Evolutionary conservation across 768 basidiomycete species (phyloP), one percentile per base, ranked within the genome.

Genomic region (Gymnopilus dilepis): DNA sequence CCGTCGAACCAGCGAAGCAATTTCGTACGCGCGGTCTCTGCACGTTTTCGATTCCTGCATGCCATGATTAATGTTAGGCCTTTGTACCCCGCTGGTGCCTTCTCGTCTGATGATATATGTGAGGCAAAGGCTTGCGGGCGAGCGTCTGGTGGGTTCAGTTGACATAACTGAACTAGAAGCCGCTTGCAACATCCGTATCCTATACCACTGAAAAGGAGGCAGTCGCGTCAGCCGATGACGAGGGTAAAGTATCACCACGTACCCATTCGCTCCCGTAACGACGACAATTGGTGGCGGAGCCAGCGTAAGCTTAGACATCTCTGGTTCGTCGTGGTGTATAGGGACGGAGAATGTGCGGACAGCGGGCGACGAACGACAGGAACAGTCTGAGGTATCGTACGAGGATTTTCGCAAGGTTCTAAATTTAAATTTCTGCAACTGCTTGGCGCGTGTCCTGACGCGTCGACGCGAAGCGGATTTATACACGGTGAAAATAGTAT

Each of bases 151-250:
- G 85, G 84, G 59, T 69, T 70, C 13, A 71, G 68, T 41, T 78
- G 77, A n/a, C 84, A 84, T 17, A 94, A 77, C 67, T 93, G 88
- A 65, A 80, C 74, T 45, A 95, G 80, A 6, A 95, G 81, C 48
- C 94, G 88, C 62, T 89, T 85, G 76, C 92, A 94, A 43, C 91
- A 89, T 12, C 91, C 92, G 71, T 89, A 91, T 15, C 94, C 94
- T 17, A 95, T 82, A 58, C 94, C 94, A 38, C 93, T 95, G 70
- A 2, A 64, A 50, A 38, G 43, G 17, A 38, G n/a, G 9, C 48
- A 5, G 24, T n/a, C 33, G 6, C 45, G 19, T 26, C 28, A 50
- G 19, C 45, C 26, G 15, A 4, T 38, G 21, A 21, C 5, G 30
- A 58, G 13, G 17, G 47, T 31, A 28, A 43, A 41, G 19, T 6